Conservation (phyloP, 108 stramenopile species). For the Cyclotella sp. region DNA sequence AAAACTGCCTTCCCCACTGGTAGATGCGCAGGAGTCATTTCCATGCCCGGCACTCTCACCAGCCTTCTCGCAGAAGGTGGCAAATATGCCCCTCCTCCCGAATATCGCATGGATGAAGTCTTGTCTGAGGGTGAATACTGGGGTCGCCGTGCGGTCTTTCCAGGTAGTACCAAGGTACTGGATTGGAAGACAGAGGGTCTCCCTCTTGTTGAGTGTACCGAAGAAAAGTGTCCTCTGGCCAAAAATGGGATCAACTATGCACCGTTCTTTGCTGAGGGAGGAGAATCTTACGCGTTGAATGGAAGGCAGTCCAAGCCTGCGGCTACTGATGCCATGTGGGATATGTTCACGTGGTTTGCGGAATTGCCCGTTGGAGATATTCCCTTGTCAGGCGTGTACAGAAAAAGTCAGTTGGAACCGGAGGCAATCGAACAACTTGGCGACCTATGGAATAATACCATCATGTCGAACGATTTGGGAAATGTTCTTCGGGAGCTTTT, state of each 20-base stretch:
- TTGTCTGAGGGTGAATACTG: constrained; percentile 34
- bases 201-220: constrained; percentile 33
- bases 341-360: constrained; percentile 49
- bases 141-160: constrained; percentile 39
- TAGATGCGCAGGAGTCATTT: constrained; percentile 43
- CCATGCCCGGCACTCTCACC: constrained; percentile 51
- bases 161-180: constrained; percentile 37
- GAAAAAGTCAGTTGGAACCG: constrained; percentile 25
- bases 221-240: constrained; percentile 31
- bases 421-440: constrained; percentile 24
- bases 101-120: constrained; percentile 24
- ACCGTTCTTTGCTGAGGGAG: constrained; percentile 52
- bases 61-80: constrained; percentile 41
- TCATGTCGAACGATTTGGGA: constrained; percentile 43
- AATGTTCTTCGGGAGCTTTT: constrained; percentile 38
- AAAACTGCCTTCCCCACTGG: constrained; percentile 54
- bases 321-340: constrained; percentile 49
- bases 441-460: constrained; percentile 41
- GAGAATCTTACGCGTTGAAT: constrained; percentile 47
- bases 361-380: constrained; percentile 31
- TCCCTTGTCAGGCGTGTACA: constrained; percentile 46
- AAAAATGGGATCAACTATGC: constrained; percentile 41
- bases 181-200: constrained; percentile 22
- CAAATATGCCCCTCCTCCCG: constrained; percentile 37
- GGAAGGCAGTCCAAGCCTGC: constrained; percentile 43